Evolutionary conservation across 108 stramenopile genomes (phyloP).

Genomic region (Schizochytrium sp.): DNA sequence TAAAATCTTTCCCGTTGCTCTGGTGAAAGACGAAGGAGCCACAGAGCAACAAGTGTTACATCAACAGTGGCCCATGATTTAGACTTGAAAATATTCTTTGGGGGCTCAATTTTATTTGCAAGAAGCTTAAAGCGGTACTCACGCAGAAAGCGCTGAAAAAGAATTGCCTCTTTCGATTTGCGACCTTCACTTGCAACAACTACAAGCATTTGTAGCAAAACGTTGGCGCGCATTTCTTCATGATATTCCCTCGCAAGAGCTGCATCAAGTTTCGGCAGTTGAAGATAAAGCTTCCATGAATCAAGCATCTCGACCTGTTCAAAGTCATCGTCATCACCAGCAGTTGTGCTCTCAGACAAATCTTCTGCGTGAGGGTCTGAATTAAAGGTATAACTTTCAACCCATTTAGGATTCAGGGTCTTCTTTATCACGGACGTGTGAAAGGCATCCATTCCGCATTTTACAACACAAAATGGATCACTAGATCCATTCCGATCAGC

Average conservation of each 20-base stretch:
- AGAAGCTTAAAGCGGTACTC: slow-evolving; percentile 35
- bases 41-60: not conserved
- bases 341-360: not conserved
- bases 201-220: slow-evolving; percentile 16
- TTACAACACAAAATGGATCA: slow-evolving; percentile 46
- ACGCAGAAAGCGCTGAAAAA: slow-evolving; percentile 56
- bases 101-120: slow-evolving; percentile 39
- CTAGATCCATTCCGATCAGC: slow-evolving; percentile 3
- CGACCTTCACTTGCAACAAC: slow-evolving; percentile 44
- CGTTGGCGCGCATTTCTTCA: slow-evolving; percentile 11
- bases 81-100: slow-evolving; percentile 20
- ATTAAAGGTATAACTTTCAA: slow-evolving; percentile 56
- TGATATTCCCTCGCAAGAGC: slow-evolving; percentile 27
- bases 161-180: slow-evolving; percentile 21
- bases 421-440: slow-evolving; percentile 48
- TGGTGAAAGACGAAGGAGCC: not conserved
- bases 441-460: slow-evolving; percentile 41
- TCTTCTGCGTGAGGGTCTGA: not conserved
- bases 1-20: slow-evolving; percentile 57
- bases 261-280: slow-evolving; percentile 16
- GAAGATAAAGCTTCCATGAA: slow-evolving; percentile 33
- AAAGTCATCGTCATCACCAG: slow-evolving; percentile 13
- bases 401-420: not conserved
- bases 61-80: slow-evolving; percentile 37
- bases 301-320: slow-evolving; percentile 49